phyloP scores from a whole-genome alignment of 768 basidiomycete genomes.

The Termitomyces sp. region DNA sequence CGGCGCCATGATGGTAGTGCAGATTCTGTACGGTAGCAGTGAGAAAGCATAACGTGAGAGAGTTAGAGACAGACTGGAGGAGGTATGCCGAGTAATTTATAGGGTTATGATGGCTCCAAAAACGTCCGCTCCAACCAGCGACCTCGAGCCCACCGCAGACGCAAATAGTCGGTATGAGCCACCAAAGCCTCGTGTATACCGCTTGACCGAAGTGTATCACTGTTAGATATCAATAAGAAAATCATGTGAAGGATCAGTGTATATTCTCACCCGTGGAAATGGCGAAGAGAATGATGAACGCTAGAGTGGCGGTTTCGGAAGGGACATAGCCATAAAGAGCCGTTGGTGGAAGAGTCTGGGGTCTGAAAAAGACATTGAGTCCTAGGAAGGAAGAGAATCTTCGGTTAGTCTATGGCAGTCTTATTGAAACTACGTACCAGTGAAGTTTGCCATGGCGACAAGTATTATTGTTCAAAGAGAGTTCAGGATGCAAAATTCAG shows the following conservation, averaged over 20 bases:
- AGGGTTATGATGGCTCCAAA: constrained; percentile 44
- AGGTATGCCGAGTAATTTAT: constrained; percentile 25
- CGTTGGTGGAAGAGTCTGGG: background rate
- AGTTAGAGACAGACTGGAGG: constrained; percentile 33
- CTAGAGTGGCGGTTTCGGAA: constrained; percentile 31
- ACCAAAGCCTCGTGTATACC: constrained; percentile 44
- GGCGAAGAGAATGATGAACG: constrained; percentile 37
- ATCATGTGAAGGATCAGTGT: background rate
- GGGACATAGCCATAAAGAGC: constrained; percentile 38
- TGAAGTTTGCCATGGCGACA: background rate
- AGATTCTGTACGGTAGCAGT: constrained; percentile 27
- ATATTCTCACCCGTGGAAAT: constrained; percentile 32
- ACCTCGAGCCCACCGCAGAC: constrained; percentile 48
- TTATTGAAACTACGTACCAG: background rate
- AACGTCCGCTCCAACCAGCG: constrained; percentile 52
- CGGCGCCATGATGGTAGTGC: constrained; percentile 48
- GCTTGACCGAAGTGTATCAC: constrained; percentile 47
- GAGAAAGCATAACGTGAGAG: background rate
- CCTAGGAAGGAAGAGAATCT: background rate
- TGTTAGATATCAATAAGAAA: constrained; percentile 16
- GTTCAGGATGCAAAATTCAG: background rate
- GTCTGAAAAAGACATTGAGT: background rate
- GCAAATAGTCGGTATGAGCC: constrained; percentile 46
- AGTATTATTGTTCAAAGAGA: background rate
- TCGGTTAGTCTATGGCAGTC: background rate